Base-by-base conservation (phyloP, 257 asterid species). In the Przewalskia tangutica region DNA sequence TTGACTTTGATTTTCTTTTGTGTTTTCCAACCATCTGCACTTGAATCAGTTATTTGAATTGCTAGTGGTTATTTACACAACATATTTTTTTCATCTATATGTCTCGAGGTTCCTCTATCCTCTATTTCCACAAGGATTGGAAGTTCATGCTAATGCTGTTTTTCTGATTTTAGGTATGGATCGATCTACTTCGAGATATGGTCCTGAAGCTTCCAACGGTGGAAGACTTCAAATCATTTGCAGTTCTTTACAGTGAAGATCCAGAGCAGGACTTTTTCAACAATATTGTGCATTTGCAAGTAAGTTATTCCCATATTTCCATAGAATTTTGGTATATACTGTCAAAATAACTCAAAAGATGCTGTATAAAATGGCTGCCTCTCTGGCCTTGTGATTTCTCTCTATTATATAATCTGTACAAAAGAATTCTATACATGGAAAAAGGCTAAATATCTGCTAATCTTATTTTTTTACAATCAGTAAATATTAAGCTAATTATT, bases 241-340 rank as follows among this genome's bases (percentile, higher is more conserved):
- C 84, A 86, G 92, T 88, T 81, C 86, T 94, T 65, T 91, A 89
- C 87, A 87, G 91, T 86, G 90, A 88, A 60, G 98, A 95, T 81
- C 92, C 92, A 44, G 99, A 95, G 75, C 98, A 95, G 86, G 99
- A 95, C 86, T 91, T 95, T 80, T 95, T 95, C 85, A 89, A 82
- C 81, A 95, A 94, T 87, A 59, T 95, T 68, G 89, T 91, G 83
- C 97, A 95, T 89, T 85, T 95, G 73, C 98, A 95, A 95, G 99
- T 95, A 89, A 71, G 83, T 20, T 40, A 27, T 34, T 80, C 77
- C 62, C 44, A 13, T 62, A 27, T 23, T 27, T 13, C 60, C 46
- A 13, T 75, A 23, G 13, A 7, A 13, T 48, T n/a, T 50, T 2
- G 32, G 32, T 27, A 27, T 27, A 27, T 71, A 20, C 60, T 75